Base-by-base conservation (phyloP, 2,329 filamentous ascomycete genomes). In the Periconia digitata region DNA sequence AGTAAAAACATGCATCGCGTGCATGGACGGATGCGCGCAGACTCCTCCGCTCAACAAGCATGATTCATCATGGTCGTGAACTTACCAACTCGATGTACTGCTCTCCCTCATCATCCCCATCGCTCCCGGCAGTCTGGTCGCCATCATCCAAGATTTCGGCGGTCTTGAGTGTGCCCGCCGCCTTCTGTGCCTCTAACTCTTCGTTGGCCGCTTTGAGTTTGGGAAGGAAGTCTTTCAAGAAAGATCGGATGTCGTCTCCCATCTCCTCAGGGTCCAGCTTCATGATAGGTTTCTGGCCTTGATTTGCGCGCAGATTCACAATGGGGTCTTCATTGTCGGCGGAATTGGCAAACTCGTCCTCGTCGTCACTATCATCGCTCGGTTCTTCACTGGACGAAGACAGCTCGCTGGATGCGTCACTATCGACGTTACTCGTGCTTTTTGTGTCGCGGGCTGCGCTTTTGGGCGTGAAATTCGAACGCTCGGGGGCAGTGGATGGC, bases 191-290 rank as follows among this genome's bases (percentile, higher is more conserved):
- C 51, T 76, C 73, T 12, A 78, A 61, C 44, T 72, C 64, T 27
- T 70, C 66, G 48, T 77, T 77, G 8, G 75, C 73, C 17, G 71
- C 72, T 46, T 68, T 69, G 23, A 78, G 49, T 35, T 72, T 59
- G 6, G 74, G 74, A 23, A 77, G 56, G 47, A 77, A 75, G 17
- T 66, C 59, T 27, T 72, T 70, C 38, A 77, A 61, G 24, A 72
- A 70, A 3, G 54, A 51, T 5, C 63, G 58, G 36, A 72, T 62
- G 22, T 71, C 65, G 5, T 62, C 55, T 1, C 58, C 63, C 8
- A 62, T 36, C 13, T 66, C 65, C 1, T 60, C 50, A 12, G 57
- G 43, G 18, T 53, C 44, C 8, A 68, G 39, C 48, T 59, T 70
- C 51, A 70, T 69, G 21, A 47, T 50, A 1, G 68, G 68, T 46